Conservation (phyloP, 164 flowering plant genomes). For the Platanus orientalis region DNA sequence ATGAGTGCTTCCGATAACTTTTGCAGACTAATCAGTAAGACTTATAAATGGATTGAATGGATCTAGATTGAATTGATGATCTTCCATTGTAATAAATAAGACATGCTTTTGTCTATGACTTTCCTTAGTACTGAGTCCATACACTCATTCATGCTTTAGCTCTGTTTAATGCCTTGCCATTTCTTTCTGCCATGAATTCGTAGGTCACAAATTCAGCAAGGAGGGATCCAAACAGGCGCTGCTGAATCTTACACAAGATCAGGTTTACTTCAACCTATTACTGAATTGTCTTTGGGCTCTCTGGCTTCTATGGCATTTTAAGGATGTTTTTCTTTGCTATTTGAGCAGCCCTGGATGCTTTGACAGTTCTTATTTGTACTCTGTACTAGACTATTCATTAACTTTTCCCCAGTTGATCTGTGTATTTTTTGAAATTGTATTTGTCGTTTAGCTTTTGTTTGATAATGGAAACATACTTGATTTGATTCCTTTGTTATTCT, state of each 20-base stretch:
- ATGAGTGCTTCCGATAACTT: too few species aligned
- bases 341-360: neutral
- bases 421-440: neutral
- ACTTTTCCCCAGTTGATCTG: neutral
- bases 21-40: too few species aligned
- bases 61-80: neutral
- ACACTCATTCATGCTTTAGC: neutral
- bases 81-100: neutral
- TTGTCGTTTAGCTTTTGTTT: neutral
- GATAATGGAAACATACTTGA: constrained; percentile 1
- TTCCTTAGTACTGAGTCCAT: neutral
- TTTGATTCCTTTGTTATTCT: constrained; percentile 11
- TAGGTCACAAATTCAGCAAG: constrained; percentile 60
- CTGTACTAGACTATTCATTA: neutral
- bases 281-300: neutral
- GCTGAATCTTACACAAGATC: constrained; percentile 50
- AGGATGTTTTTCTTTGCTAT: neutral
- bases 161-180: neutral
- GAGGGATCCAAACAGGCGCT: constrained; percentile 61
- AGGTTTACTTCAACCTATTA: constrained; percentile 6
- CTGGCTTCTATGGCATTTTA: neutral
- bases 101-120: neutral
- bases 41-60: neutral
- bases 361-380: neutral
- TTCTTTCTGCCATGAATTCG: constrained; percentile 5